These are phyloP conservation scores for Coemansia interrupta DNA, from an alignment of 192 early-diverging fungal species.

Conservation along the genomic window DNA sequence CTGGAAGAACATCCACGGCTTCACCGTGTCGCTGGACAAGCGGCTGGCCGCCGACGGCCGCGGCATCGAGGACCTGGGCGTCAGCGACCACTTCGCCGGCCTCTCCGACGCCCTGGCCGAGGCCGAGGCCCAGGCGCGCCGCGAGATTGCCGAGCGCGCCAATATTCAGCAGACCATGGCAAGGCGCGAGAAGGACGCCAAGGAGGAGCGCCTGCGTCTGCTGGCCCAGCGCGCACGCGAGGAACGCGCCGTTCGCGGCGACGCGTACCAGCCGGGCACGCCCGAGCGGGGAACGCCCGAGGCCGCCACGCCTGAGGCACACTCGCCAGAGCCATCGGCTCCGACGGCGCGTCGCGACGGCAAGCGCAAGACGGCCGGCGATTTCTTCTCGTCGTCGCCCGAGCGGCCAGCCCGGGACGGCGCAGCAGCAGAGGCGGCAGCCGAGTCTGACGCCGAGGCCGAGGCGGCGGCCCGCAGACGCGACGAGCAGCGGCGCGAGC, in stretches of 20 bases:
- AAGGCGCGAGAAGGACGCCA: constrained; percentile 88
- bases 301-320: constrained; percentile 8
- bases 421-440: constrained; percentile 15
- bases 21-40: constrained; percentile 98
- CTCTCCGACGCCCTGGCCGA: constrained; percentile 90
- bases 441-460: constrained; percentile 16
- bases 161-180: constrained; percentile 90
- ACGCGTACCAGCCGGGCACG: constrained; percentile 17
- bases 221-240: constrained; percentile 94
- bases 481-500: constrained; percentile 81
- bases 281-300: not conserved
- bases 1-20: constrained; percentile 99
- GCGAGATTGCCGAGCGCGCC: constrained; percentile 87
- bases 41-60: constrained; percentile 95
- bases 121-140: constrained; percentile 89
- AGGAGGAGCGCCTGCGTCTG: constrained; percentile 83
- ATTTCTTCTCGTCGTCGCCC: constrained; percentile 15
- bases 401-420: not conserved
- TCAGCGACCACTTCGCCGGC: constrained; percentile 96
- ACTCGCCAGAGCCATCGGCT: no score
- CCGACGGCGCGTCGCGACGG: constrained; percentile 9
- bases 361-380: constrained; percentile 22
- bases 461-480: constrained; percentile 61
- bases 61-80: constrained; percentile 82
- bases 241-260: constrained; percentile 58